Percentiles rank a stretch among this genome's conserved stretches.
These are phyloP conservation scores for Cytospora chrysosperma DNA, from an alignment of 2,329 filamentous ascomycete species.

Conservation along the genomic window DNA sequence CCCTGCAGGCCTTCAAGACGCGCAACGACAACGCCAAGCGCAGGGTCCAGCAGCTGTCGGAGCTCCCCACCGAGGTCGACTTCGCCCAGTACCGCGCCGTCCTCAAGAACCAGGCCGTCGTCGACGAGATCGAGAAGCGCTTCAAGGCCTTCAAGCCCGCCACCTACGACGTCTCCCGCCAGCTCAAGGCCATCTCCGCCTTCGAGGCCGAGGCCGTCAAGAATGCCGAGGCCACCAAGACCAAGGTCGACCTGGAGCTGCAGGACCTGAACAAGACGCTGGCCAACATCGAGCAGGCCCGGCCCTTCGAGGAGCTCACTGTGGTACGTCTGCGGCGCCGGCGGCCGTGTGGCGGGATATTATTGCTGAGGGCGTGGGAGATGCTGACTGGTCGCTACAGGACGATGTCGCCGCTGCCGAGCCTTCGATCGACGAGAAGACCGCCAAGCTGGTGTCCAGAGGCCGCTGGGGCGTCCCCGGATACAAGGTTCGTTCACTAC, in stretches of 20 bases:
- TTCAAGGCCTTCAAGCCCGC: slow-evolving; percentile 88
- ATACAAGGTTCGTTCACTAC: slow-evolving; percentile 77
- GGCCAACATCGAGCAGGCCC: slow-evolving; percentile 93
- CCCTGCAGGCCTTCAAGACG: slow-evolving; percentile 97
- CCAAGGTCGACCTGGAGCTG: slow-evolving; percentile 91
- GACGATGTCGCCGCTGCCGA: slow-evolving; percentile 93
- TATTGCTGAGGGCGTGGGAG: background rate
- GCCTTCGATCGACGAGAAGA: slow-evolving; percentile 97
- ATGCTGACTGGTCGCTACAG: slow-evolving; percentile 47
- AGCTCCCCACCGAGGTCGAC: slow-evolving; percentile 84
- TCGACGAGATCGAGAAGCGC: slow-evolving; percentile 97
- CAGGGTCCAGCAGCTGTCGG: slow-evolving; percentile 80
- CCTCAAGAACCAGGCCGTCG: slow-evolving; percentile 93
- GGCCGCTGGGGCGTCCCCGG: slow-evolving; percentile 97
- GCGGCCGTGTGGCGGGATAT: slow-evolving; percentile 20
- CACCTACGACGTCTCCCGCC: slow-evolving; percentile 88
- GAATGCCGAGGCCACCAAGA: slow-evolving; percentile 96
- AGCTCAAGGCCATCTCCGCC: slow-evolving; percentile 96
- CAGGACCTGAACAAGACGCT: slow-evolving; percentile 91
- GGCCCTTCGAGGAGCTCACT: slow-evolving; percentile 95
- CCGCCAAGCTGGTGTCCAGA: slow-evolving; percentile 90
- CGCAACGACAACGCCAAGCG: slow-evolving; percentile 98
- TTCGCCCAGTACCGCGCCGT: slow-evolving; percentile 87
- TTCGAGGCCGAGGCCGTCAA: slow-evolving; percentile 97
- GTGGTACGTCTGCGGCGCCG: slow-evolving; percentile 66